Evolutionary conservation across 306 rosid species (phyloP).

Genomic region (Geum urbanum): DNA sequence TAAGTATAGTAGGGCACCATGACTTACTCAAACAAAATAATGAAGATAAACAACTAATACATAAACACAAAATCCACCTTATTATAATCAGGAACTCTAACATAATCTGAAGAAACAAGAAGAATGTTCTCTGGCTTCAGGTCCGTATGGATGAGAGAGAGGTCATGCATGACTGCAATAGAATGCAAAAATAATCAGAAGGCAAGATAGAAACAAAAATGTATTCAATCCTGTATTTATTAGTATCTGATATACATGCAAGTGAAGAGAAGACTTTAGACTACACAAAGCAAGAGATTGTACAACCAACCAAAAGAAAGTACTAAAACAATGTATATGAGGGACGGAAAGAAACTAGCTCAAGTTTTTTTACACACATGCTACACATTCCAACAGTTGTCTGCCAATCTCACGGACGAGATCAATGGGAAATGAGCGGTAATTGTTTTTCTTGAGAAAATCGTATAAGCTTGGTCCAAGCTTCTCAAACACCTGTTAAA

Average conservation of each 20-base stretch:
- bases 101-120: constrained; percentile 61
- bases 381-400: constrained; percentile 99
- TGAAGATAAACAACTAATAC: not conserved
- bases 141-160: constrained; percentile 79
- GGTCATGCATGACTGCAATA: constrained; percentile 88
- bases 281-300: too few species aligned
- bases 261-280: not conserved
- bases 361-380: constrained; percentile 95
- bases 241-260: not conserved
- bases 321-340: constrained; percentile 7
- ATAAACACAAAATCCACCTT: constrained; percentile 27
- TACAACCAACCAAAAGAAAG: not conserved
- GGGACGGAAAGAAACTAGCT: constrained; percentile 32
- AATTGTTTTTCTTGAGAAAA: constrained; percentile 99
- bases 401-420: constrained; percentile 99
- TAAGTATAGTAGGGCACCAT: not conserved
- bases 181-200: constrained; percentile 4
- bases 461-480: constrained; percentile 99
- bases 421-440: constrained; percentile 99
- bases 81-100: constrained; percentile 73
- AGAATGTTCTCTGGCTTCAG: constrained; percentile 92
- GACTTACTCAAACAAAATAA: not conserved
- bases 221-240: not conserved
- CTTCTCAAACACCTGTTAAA: constrained; percentile 99
- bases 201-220: not conserved